These are phyloP conservation scores for Sarocladiaceae sp. DNA, from an alignment of 2,329 filamentous ascomycete species.

Conservation along the genomic window DNA sequence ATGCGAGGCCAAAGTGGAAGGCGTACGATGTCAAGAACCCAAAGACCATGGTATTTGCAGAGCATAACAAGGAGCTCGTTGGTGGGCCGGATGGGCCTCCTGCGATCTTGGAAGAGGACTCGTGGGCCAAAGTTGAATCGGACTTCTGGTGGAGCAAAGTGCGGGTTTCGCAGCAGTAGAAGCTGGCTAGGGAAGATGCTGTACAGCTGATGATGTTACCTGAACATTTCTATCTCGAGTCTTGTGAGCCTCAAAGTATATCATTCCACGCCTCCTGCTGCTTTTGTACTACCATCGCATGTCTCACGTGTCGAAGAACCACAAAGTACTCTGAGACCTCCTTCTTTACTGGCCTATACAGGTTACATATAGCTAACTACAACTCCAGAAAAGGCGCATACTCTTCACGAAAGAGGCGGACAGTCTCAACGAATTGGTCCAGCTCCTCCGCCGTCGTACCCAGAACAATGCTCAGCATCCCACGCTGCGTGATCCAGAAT, in stretches of 20 bases:
- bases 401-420: neutral
- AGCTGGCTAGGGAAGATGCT: no score
- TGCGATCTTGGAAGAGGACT: conserved; percentile 32
- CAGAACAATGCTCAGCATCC: conserved; percentile 4
- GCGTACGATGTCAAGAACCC: conserved; percentile 20
- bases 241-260: no score
- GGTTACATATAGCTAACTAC: neutral
- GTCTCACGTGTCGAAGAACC: no score
- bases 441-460: neutral
- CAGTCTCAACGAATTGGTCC: neutral
- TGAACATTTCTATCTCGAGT: no score
- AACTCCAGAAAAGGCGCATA: neutral
- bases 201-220: no score
- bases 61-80: conserved; percentile 40
- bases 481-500: neutral
- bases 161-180: conserved; percentile 27
- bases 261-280: no score
- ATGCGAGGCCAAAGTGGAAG: conserved; percentile 27
- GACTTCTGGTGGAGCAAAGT: conserved; percentile 42
- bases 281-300: no score
- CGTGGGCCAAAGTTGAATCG: conserved; percentile 35
- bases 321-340: no score
- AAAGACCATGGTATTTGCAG: conserved; percentile 36
- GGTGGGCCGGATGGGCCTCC: conserved; percentile 30
- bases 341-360: neutral